These are phyloP conservation scores for Thalia dealbata DNA, from an alignment of 176 grass and related monocot genomes.

Conservation along the genomic window DNA sequence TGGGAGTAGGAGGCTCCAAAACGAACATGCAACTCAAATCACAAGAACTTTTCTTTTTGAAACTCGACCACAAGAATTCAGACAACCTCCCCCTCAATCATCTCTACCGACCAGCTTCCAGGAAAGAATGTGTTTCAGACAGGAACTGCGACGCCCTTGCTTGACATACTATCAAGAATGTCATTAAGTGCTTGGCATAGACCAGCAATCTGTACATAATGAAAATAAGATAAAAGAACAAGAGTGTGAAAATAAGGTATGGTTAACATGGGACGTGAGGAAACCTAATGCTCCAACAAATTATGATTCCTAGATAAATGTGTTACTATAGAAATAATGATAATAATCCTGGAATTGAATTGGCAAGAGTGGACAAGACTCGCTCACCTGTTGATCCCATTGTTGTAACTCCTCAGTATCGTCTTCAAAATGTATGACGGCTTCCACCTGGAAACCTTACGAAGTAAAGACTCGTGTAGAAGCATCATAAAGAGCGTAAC, in stretches of 20 bases:
- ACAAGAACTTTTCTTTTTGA: too few relatives aligned
- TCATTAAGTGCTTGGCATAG: slow-evolving; percentile 92
- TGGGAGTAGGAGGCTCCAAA: too few relatives aligned
- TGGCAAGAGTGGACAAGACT: not conserved
- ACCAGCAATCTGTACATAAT: slow-evolving; percentile 57
- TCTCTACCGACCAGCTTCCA: not conserved
- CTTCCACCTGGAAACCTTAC: slow-evolving; percentile 57
- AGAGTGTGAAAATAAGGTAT: not conserved
- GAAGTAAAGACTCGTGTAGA: not conserved
- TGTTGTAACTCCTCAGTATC: slow-evolving; percentile 87
- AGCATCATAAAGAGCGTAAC: not conserved
- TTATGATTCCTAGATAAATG: too few relatives aligned
- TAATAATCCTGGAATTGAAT: too few relatives aligned
- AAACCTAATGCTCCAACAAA: too few relatives aligned
- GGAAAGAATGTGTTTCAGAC: slow-evolving; percentile 30
- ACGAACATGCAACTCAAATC: too few relatives aligned
- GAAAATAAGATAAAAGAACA: not conserved
- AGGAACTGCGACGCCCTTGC: slow-evolving; percentile 66
- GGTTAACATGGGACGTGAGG: too few relatives aligned
- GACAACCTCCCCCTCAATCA: not conserved
- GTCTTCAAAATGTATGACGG: slow-evolving; percentile 97
- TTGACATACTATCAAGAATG: slow-evolving; percentile 84
- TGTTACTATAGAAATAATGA: too few relatives aligned
- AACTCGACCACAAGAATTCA: too few relatives aligned
- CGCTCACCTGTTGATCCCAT: slow-evolving; percentile 90